Conservation (phyloP, 208 protist genomes). For the Borovskyia barvae region DNA sequence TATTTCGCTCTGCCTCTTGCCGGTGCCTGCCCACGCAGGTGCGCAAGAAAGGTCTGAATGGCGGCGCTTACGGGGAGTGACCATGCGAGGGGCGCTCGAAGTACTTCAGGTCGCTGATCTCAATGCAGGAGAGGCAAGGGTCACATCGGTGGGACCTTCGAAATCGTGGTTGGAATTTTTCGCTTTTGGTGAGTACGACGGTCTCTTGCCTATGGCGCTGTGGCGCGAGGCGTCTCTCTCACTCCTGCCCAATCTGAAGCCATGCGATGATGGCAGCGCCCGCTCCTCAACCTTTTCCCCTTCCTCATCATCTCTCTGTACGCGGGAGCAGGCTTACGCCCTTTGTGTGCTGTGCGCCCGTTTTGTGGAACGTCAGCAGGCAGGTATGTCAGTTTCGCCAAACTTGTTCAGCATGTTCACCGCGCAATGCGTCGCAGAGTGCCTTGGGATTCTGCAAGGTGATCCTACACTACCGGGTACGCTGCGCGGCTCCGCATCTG, state of each 20-base stretch:
- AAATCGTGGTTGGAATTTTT: conserved; percentile 40
- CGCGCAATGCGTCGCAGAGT: conserved; percentile 15
- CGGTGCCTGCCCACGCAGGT: background rate
- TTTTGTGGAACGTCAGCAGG: background rate
- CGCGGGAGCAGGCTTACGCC: conserved; percentile 7
- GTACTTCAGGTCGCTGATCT: conserved; percentile 19
- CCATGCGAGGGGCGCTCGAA: conserved; percentile 27
- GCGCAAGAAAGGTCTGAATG: conserved; percentile 29
- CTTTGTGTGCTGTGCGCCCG: conserved; percentile 26
- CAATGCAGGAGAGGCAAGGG: background rate
- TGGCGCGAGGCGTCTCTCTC: conserved; percentile 37
- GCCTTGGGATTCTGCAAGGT: conserved; percentile 1
- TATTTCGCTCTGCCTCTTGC: conserved; percentile 9
- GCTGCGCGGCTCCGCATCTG: conserved; percentile 12
- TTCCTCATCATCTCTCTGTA: background rate
- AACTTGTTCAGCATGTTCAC: conserved; percentile 18
- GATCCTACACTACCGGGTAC: background rate
- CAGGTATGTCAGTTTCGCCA: background rate
- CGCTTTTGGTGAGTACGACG: conserved; percentile 34
- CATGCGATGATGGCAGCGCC: background rate
- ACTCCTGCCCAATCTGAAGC: background rate
- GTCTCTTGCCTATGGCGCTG: conserved; percentile 31
- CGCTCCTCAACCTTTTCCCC: background rate
- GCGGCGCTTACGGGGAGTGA: conserved; percentile 57
- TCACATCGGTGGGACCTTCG: background rate